Conservation (phyloP, 1,139 yeast genomes). For the Pichia sp. region DNA sequence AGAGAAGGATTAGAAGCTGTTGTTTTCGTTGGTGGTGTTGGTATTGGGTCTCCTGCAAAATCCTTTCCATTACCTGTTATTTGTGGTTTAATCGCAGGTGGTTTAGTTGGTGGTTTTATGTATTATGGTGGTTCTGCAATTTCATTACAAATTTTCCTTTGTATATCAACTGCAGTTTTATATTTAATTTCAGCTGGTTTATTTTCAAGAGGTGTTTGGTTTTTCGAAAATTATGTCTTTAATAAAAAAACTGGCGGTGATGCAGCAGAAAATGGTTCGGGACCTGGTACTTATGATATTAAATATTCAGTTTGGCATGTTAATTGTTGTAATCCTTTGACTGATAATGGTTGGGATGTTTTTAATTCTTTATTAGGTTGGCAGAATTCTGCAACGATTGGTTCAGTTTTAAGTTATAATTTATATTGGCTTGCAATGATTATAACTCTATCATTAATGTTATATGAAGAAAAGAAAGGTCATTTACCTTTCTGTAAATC, state of each 20-base stretch:
- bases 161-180: conserved; percentile 73
- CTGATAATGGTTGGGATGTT: conserved; percentile 88
- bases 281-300: conserved; percentile 87
- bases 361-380: conserved; percentile 83
- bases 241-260: conserved; percentile 72
- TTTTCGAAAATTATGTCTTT: conserved; percentile 61
- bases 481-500: conserved; percentile 56
- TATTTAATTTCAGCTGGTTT: conserved; percentile 85
- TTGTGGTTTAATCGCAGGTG: conserved; percentile 68
- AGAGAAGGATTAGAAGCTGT: conserved; percentile 90
- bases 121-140: conserved; percentile 69
- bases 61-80: conserved; percentile 83
- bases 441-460: conserved; percentile 47
- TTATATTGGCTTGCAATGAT: conserved; percentile 71
- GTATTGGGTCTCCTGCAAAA: conserved; percentile 40
- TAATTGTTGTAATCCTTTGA: conserved; percentile 87
- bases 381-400: conserved; percentile 89
- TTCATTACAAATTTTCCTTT: conserved; percentile 72
- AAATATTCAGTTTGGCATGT: conserved; percentile 81
- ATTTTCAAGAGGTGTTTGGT: conserved; percentile 88
- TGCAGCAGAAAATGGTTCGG: conserved; percentile 82
- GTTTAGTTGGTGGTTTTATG: conserved; percentile 54
- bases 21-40: conserved; percentile 81
- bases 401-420: conserved; percentile 78
- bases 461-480: conserved; percentile 63